phyloP scores from a whole-genome alignment of 768 basidiomycete species.

The Artomyces pyxidatus region DNA sequence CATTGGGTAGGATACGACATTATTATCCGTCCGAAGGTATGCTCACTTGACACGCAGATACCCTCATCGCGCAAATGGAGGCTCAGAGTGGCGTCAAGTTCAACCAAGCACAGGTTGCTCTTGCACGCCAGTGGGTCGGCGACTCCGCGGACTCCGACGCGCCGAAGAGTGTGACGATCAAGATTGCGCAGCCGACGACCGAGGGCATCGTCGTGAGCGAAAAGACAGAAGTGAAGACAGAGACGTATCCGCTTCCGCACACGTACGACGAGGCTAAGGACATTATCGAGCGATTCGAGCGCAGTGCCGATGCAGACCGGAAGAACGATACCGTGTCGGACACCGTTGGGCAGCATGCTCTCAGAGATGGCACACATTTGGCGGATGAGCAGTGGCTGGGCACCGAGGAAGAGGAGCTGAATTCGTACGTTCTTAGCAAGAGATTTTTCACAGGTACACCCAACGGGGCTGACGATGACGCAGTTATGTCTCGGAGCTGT shows the following conservation, averaged over 20 bases:
- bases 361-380: slow-evolving; percentile 54
- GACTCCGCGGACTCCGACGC: slow-evolving; percentile 24
- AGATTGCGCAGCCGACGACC: slow-evolving; percentile 40
- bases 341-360: slow-evolving; percentile 73
- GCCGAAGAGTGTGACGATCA: slow-evolving; percentile 50
- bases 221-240: slow-evolving; percentile 44
- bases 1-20: slow-evolving; percentile 36
- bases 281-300: slow-evolving; percentile 66
- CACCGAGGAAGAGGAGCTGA: slow-evolving; percentile 71
- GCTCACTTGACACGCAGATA: slow-evolving; percentile 17
- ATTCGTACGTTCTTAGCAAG: slow-evolving; percentile 46
- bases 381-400: slow-evolving; percentile 83
- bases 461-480: too few relatives aligned
- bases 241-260: slow-evolving; percentile 60
- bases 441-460: not conserved
- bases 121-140: slow-evolving; percentile 70
- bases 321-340: slow-evolving; percentile 61
- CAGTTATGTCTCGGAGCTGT: slow-evolving; percentile 72
- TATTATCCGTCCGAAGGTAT: not conserved
- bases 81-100: slow-evolving; percentile 68
- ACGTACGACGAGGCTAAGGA: slow-evolving; percentile 59
- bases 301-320: slow-evolving; percentile 46
- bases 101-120: slow-evolving; percentile 80
- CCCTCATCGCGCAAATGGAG: slow-evolving; percentile 65
- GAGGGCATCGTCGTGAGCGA: slow-evolving; percentile 44